Conservation (phyloP, 257 asterid species). For the Petunia secreta region DNA sequence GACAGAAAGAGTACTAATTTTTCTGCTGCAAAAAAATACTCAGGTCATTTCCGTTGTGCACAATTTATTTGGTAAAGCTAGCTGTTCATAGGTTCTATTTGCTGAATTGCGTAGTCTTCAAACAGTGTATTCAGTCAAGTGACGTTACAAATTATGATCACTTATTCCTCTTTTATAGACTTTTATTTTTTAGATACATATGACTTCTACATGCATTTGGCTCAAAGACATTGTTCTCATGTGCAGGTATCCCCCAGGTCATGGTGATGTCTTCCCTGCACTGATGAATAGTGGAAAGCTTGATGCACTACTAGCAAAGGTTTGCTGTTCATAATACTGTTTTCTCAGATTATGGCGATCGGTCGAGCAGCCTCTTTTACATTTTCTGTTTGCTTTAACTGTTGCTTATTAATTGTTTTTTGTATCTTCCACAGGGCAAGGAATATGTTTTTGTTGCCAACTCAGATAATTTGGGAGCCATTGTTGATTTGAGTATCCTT, state of each 20-base stretch:
- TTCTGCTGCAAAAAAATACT: conserved; percentile 1
- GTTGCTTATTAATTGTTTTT: not conserved
- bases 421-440: conserved; percentile 68
- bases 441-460: conserved; percentile 93
- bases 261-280: conserved; percentile 97
- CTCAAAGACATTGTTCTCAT: conserved; percentile 30
- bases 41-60: not conserved
- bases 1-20: not conserved
- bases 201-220: not conserved
- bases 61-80: conserved; percentile 5
- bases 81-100: not conserved
- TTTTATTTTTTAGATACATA: not conserved
- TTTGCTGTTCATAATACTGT: conserved; percentile 35
- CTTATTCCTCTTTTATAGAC: not conserved
- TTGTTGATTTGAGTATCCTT: conserved; percentile 98
- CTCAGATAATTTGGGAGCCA: conserved; percentile 97
- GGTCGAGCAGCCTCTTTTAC: not conserved
- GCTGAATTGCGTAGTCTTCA: not conserved
- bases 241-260: conserved; percentile 98
- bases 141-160: not conserved
- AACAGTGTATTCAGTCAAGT: not conserved
- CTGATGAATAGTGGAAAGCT: conserved; percentile 96
- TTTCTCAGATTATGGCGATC: conserved; percentile 2
- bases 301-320: conserved; percentile 87
- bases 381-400: not conserved